Percentiles rank a stretch among this genome's conserved stretches.
These are phyloP conservation scores for Penicillium herquei DNA, from an alignment of 495 filamentous ascomycete genomes.

Conservation along the genomic window DNA sequence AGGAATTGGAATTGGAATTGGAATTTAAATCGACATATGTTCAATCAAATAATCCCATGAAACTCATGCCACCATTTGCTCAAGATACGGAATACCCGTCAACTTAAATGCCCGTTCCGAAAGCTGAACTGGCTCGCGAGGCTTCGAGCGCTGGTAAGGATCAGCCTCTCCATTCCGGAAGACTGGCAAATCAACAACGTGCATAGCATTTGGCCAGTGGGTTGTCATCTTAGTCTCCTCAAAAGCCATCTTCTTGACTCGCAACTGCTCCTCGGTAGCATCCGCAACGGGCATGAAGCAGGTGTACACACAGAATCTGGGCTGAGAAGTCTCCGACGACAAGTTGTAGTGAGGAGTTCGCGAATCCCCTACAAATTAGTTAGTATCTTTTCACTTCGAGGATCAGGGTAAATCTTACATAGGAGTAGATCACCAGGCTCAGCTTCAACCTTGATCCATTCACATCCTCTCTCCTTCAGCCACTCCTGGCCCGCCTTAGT, in stretches of 20 bases:
- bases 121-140: constrained; percentile 16
- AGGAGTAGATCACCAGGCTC: constrained; percentile 35
- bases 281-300: constrained; percentile 30
- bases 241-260: constrained; percentile 27
- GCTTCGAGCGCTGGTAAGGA: constrained; percentile 17
- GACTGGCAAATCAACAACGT: constrained; percentile 14
- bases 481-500: constrained; percentile 25
- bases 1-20: too few relatives aligned
- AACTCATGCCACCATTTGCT: constrained; percentile 12
- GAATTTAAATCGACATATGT: too few relatives aligned
- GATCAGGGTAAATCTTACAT: constrained; percentile 13
- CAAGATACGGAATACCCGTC: constrained; percentile 29
- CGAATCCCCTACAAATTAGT: constrained; percentile 23
- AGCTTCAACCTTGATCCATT: constrained; percentile 33
- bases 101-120: constrained; percentile 25
- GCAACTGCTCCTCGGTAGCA: constrained; percentile 23
- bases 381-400: not conserved
- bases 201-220: constrained; percentile 22
- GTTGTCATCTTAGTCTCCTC: constrained; percentile 19
- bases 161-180: constrained; percentile 19
- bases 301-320: constrained; percentile 23
- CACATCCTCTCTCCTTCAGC: constrained; percentile 22
- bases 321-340: constrained; percentile 14
- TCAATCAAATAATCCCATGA: too few relatives aligned
- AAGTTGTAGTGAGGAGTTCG: constrained; percentile 33